Base-by-base conservation (phyloP, 805 yeast species). In the Candida berthetii region DNA sequence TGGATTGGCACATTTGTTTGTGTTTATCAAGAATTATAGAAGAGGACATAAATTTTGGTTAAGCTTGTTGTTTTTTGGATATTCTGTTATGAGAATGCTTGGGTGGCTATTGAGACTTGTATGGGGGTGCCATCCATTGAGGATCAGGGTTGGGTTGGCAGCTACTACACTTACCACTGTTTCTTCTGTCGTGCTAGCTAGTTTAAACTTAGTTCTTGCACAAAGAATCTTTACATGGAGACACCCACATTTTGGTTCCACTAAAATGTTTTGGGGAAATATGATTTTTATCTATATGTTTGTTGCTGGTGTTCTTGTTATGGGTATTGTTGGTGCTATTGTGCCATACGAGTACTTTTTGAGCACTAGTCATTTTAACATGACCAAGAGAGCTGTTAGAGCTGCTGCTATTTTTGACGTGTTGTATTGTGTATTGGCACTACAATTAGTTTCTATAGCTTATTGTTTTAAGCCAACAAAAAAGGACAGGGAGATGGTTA, bases 141-240 rank as follows among this genome's bases (percentile, higher is more conserved):
- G 54, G 25, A 53, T 80, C 27, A 56, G 63, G 15, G 47, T 63
- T 22, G 91, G 86, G 31, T 64, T 83, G 38, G 69, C 82, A 2
- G 68, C 78, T 3, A 74, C 71, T 35, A 78, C 80, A 22, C 69
- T 83, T 38, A 54, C 74, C 22, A 70, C 78, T 48, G 62, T 80
- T 9, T 79, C 88, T 3, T 70, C 78, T 15, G 74, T 80, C n/a
- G 54, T 78, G 22, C 55, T 83, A 35, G 76, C 78, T 27, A 71
- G 82, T 3, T 68, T 78, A 52, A 80, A 80, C 54, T 66, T 82
- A 58, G 72, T 82, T 18, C 61, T 84, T 40, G 86, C 86, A 4
- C 89, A 82, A 57, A 73, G 91, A 56, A 64, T 83, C 18, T 81
- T 82, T 60, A 80, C 87, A 6, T 82, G 88, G 85, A 68, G 82